phyloP scores from a whole-genome alignment of 2,329 filamentous ascomycete genomes.

The Xylaria polymorpha region DNA sequence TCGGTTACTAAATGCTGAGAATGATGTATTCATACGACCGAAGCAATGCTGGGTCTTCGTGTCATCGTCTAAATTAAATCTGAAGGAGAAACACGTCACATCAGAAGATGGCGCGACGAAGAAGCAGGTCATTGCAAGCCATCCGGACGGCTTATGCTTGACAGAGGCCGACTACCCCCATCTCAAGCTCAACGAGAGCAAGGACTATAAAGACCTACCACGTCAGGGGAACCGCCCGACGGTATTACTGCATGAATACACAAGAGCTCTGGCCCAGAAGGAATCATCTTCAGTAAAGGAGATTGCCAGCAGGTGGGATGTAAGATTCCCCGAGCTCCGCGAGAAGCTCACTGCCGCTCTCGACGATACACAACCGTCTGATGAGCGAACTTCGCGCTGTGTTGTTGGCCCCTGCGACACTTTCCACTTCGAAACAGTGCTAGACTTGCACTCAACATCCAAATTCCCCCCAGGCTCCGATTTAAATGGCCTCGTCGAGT shows the following conservation, averaged over 20 bases:
- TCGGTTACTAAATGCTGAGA: slow-evolving; percentile 65
- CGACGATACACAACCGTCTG: slow-evolving; percentile 56
- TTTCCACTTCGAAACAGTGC: slow-evolving; percentile 70
- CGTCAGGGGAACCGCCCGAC: slow-evolving; percentile 60
- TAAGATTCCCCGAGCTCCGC: slow-evolving; percentile 67
- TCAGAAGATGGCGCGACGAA: slow-evolving; percentile 46
- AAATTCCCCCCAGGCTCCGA: slow-evolving; percentile 70
- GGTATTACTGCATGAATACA: slow-evolving; percentile 69
- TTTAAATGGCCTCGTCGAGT: slow-evolving; percentile 69
- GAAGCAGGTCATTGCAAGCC: slow-evolving; percentile 45
- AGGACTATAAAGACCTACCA: slow-evolving; percentile 60
- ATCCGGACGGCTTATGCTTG: slow-evolving; percentile 45
- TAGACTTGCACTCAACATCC: slow-evolving; percentile 68
- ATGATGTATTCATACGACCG: slow-evolving; percentile 64
- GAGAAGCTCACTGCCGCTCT: slow-evolving; percentile 61
- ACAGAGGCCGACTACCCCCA: slow-evolving; percentile 61
- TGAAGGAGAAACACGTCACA: slow-evolving; percentile 59
- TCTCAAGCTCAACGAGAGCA: slow-evolving; percentile 65
- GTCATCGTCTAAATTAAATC: slow-evolving; percentile 63
- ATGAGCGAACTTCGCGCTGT: slow-evolving; percentile 50
- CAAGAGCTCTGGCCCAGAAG: slow-evolving; percentile 63
- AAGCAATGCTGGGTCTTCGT: slow-evolving; percentile 71
- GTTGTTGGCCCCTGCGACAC: slow-evolving; percentile 63
- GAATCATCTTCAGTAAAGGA: slow-evolving; percentile 67
- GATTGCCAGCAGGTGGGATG: slow-evolving; percentile 67